Percentiles rank a stretch among this genome's conserved stretches.
Conservation (phyloP, 306 rosid species). For the Mimosa pudica region DNA sequence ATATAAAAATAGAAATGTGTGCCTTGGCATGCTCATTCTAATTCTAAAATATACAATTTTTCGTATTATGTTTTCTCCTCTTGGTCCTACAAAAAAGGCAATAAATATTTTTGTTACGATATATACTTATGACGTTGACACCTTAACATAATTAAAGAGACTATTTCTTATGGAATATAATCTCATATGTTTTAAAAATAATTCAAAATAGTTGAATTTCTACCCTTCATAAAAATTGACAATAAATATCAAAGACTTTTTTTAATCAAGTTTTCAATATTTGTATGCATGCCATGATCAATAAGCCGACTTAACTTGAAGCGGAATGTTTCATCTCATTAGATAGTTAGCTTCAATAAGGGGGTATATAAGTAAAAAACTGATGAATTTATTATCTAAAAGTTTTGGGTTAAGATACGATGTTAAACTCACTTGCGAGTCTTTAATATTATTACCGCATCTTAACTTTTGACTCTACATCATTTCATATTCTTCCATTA, state of each 20-base stretch:
- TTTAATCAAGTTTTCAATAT: background rate
- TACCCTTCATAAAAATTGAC: background rate
- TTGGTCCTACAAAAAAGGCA: background rate
- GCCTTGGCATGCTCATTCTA: background rate
- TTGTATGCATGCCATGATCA: background rate
- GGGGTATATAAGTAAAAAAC: background rate
- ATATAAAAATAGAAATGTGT: background rate
- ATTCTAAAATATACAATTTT: background rate
- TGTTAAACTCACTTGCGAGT: no score
- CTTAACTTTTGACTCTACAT: no score
- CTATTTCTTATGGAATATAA: background rate
- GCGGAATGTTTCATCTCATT: background rate
- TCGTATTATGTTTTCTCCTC: background rate
- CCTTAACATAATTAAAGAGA: background rate
- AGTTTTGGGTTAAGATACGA: background rate
- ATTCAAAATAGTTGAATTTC: background rate
- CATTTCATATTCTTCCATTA: no score
- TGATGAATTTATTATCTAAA: no score
- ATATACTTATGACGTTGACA: background rate
- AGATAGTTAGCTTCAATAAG: background rate
- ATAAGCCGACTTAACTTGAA: background rate
- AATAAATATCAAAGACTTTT: background rate
- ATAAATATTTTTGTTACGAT: background rate
- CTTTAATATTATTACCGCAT: no score
- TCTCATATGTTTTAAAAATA: background rate